These are phyloP conservation scores for Ophiostoma sp. DNA, from an alignment of 2,329 filamentous ascomycete genomes.

Conservation along the genomic window DNA sequence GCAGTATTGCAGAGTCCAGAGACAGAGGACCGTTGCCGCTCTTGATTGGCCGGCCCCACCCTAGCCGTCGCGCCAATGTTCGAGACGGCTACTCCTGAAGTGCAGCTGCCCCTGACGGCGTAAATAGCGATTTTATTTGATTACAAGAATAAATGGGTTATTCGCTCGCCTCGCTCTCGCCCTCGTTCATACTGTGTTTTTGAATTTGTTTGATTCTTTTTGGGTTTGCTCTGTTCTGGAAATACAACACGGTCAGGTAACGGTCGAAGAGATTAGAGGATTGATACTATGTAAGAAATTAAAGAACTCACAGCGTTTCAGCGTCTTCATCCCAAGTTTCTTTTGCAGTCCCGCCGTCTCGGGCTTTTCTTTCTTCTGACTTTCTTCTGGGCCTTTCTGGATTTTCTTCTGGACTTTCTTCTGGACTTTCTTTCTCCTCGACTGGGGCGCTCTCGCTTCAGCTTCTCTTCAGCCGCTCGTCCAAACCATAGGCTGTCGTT, in stretches of 20 bases:
- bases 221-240: too few species aligned
- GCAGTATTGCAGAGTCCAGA: not conserved
- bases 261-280: too few species aligned
- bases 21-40: not conserved
- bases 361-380: not conserved
- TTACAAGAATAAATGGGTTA: slow-evolving; percentile 4
- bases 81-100: not conserved
- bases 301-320: not conserved
- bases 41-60: slow-evolving; percentile 5
- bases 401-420: not conserved
- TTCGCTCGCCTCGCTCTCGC: not conserved
- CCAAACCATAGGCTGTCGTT: not conserved
- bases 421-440: not conserved
- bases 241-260: too few species aligned
- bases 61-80: slow-evolving; percentile 8
- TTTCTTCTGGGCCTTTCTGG: not conserved
- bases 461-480: not conserved
- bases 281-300: too few species aligned
- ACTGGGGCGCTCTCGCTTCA: too few species aligned
- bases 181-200: not conserved
- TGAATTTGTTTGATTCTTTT: not conserved
- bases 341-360: not conserved
- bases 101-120: not conserved
- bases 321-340: not conserved
- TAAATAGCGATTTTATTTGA: slow-evolving; percentile 1